Base-by-base conservation (phyloP, 352 stramenopile genomes). In the Phytophthora brassicae region DNA sequence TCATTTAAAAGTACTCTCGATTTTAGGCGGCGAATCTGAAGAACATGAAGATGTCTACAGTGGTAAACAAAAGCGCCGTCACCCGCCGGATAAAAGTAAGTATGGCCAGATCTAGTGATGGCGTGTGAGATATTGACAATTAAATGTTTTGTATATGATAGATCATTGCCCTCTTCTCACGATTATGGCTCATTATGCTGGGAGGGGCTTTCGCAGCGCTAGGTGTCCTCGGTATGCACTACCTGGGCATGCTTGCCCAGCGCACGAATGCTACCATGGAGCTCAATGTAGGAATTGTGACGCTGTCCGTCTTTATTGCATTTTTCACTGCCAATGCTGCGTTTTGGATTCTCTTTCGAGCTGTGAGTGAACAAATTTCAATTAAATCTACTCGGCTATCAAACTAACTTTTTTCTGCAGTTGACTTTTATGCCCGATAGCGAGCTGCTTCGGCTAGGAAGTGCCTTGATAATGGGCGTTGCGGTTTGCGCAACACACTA, bases 281-380 rank as follows among this genome's bases (percentile, higher is more conserved):
- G 2, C 70, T 85, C 13, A 61, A 80, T 54, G 41, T 20, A 0
- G 72, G 70, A 0, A 63, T 86, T 53, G 71, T 86, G 22, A 56
- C 66, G 6, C 44, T 77, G 6, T 90, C 78, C 13, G 80, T 65
- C 7, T 20, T 81, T 33, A 82, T 90, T 35, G 78, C 78, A 3
- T 84, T 80, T 36, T 70, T 78, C 39, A 75, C 79, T 4, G 78
- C 78, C 8, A 88, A 74, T 17, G 75, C 79, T 1, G 78, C 74
- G 16, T 88, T 88, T 54, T 90, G 78, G 81, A 88, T 87, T 45
- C 56, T 89, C 5, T 88, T 88, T 28, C 75, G 78, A 35, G 74
- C 66, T 17, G 78, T 85, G 66, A 38, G 62, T 59, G 33, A 35
- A 17, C 8, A 6, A 19, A 26, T 50, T 16, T 4, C 38, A 42